phyloP scores from a whole-genome alignment of 257 asterid genomes.

The Asclepias syriaca region DNA sequence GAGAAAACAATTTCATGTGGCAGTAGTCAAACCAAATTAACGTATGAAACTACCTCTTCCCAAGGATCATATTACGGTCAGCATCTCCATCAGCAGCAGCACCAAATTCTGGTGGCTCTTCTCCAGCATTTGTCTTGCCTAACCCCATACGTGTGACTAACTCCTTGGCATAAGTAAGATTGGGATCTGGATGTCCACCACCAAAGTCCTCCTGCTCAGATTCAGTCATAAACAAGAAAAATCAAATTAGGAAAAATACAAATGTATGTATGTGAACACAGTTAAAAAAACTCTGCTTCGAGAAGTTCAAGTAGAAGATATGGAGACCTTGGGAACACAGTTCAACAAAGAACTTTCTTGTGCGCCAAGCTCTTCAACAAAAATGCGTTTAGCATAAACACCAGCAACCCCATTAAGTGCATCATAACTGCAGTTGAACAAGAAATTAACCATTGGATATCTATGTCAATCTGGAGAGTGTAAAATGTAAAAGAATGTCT shows the following conservation, averaged over 20 bases:
- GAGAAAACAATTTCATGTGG: slow-evolving; percentile 8
- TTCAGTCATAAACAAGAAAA: slow-evolving; percentile 12
- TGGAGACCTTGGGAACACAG: slow-evolving; percentile 83
- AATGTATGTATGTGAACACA: background rate
- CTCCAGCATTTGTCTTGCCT: slow-evolving; percentile 53
- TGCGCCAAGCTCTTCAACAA: slow-evolving; percentile 94
- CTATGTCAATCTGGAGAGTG: slow-evolving; percentile 3
- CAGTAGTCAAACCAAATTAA: slow-evolving; percentile 12
- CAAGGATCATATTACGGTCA: slow-evolving; percentile 95
- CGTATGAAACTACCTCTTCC: slow-evolving; percentile 53
- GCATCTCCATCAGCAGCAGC: slow-evolving; percentile 99
- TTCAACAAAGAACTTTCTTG: slow-evolving; percentile 74
- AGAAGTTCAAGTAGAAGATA: slow-evolving; percentile 3
- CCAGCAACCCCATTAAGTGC: slow-evolving; percentile 99
- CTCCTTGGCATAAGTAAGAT: slow-evolving; percentile 95
- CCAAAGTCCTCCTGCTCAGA: slow-evolving; percentile 93
- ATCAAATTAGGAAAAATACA: slow-evolving; percentile 1
- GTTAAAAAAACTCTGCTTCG: slow-evolving; percentile 7
- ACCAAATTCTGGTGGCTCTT: slow-evolving; percentile 96
- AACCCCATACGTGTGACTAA: slow-evolving; percentile 95
- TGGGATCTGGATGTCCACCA: slow-evolving; percentile 99
- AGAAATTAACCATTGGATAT: slow-evolving; percentile 6
- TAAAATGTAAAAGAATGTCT: background rate
- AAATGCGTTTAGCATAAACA: slow-evolving; percentile 83
- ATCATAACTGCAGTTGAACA: slow-evolving; percentile 55